Base-by-base conservation (phyloP, 1,284 basidiomycete genomes). In the Tilletia caries region DNA sequence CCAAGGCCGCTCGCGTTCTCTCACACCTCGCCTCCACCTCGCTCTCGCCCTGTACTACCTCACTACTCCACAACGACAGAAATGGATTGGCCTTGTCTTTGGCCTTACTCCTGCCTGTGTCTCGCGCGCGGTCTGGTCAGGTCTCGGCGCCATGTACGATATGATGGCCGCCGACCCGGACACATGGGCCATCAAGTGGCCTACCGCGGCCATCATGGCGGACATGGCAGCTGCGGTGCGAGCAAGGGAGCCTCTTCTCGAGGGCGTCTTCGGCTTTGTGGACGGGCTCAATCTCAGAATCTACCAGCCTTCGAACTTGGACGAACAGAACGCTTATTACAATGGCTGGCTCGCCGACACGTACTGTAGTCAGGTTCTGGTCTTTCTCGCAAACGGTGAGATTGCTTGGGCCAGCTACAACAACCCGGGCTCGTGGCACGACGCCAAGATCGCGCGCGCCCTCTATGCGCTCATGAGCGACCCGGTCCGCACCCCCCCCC, bases 281-380 rank as follows among this genome's bases (percentile, higher is more conserved):
- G 48, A 50, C 48, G 48, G 48, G 4, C 48, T 50, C 48, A 50
- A 50, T 18, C 20, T 50, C 5, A 4, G 48, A 20, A 50, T 50
- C 48, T 50, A 50, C 20, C 48, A 50, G 20, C 48, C 48, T 50
- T 20, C 20, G 5, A n/a, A 20, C 20, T 6, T 50, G 5, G 25
- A 50, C 48, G 48, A 50, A n/a, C 48, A 50, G 48, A 50, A 50
- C 48, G 48, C 48, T 4, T 20, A n/a, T 27, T 50, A 50, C 48
- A 50, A 50, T 50, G 48, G 48, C 48, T 50, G 48, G 48, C 20
- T 50, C 4, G 48, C 48, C 4, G 48, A 50, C 48, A 50, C 48
- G 4, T 50, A 50, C 20, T 50, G 48, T 27, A 50, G 48, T 18
- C 48, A 50, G 48, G 48, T 50, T 6, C 5, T 50, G 5, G 48